These are phyloP conservation scores for Nymphaea thermarum DNA, from an alignment of 164 flowering plant species.

Conservation along the genomic window DNA sequence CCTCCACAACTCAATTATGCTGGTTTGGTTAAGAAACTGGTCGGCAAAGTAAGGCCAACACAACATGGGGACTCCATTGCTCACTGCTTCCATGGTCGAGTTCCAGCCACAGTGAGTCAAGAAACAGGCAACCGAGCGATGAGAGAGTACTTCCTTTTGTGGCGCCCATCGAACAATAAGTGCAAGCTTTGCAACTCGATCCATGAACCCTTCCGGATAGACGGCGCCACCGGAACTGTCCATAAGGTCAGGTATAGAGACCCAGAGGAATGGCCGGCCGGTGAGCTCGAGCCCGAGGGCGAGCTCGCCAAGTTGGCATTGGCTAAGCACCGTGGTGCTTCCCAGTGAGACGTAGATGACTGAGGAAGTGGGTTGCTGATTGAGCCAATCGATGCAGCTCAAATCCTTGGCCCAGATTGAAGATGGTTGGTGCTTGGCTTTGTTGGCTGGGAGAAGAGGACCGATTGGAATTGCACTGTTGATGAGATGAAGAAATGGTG, in stretches of 20 bases:
- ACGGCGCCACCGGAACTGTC: not conserved
- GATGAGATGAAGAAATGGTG: not conserved
- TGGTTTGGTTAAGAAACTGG: slow-evolving; percentile 8
- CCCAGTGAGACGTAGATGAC: slow-evolving; percentile 15
- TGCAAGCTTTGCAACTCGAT: slow-evolving; percentile 2
- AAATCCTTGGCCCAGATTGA: slow-evolving; percentile 9
- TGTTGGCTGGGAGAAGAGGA: slow-evolving; percentile 5
- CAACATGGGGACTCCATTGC: slow-evolving; percentile 11
- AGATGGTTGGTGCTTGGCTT: not conserved
- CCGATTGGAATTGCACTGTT: slow-evolving; percentile 7
- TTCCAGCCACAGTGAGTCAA: slow-evolving; percentile 14
- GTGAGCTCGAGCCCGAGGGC: slow-evolving; percentile 6
- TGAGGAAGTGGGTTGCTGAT: slow-evolving; percentile 4
- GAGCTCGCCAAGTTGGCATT: slow-evolving; percentile 3
- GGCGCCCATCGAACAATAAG: slow-evolving; percentile 7
- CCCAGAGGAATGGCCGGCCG: slow-evolving; percentile 6
- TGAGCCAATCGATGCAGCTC: slow-evolving; percentile 7
- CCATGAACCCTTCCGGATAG: slow-evolving; percentile 5
- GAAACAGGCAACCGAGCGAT: slow-evolving; percentile 7
- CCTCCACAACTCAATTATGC: slow-evolving; percentile 14
- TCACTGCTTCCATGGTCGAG: slow-evolving; percentile 9
- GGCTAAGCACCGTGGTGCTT: slow-evolving; percentile 1
- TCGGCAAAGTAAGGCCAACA: slow-evolving; percentile 20
- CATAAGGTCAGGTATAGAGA: slow-evolving; percentile 1
- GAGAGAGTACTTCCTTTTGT: slow-evolving; percentile 5